Evolutionary conservation across 495 filamentous ascomycete species (phyloP).

Genomic region (Penicillium coffeae): DNA sequence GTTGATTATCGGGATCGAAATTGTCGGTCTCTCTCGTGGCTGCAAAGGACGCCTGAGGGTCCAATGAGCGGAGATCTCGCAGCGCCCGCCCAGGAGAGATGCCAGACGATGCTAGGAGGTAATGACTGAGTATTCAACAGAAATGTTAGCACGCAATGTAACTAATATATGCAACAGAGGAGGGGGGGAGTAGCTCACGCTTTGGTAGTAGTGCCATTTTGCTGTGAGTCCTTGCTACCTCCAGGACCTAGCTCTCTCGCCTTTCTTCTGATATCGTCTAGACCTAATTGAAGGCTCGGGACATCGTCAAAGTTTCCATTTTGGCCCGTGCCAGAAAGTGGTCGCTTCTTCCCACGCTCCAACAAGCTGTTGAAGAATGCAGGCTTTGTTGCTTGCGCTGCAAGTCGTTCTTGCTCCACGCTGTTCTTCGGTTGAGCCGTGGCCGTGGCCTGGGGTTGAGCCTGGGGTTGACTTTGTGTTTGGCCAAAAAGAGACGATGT

Average conservation of each 20-base stretch:
- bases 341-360: slow-evolving; percentile 62
- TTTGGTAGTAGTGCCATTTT: slow-evolving; percentile 54
- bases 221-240: slow-evolving; percentile 40
- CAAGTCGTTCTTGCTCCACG: slow-evolving; percentile 17
- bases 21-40: slow-evolving; percentile 40
- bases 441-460: slow-evolving; percentile 29
- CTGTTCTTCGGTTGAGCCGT: slow-evolving; percentile 17
- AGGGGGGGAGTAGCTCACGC: slow-evolving; percentile 58
- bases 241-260: slow-evolving; percentile 70
- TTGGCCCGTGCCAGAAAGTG: slow-evolving; percentile 34
- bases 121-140: slow-evolving; percentile 50
- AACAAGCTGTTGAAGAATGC: slow-evolving; percentile 87
- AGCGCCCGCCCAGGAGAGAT: slow-evolving; percentile 73
- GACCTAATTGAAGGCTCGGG: slow-evolving; percentile 68
- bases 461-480: slow-evolving; percentile 23
- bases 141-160: slow-evolving; percentile 2
- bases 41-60: slow-evolving; percentile 42
- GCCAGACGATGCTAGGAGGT: slow-evolving; percentile 86
- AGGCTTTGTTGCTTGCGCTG: slow-evolving; percentile 42
- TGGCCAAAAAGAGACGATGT: slow-evolving; percentile 28
- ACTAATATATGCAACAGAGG: background rate
- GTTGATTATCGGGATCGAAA: slow-evolving; percentile 74
- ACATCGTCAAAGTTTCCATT: slow-evolving; percentile 45
- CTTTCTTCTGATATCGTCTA: slow-evolving; percentile 82
- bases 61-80: slow-evolving; percentile 66